Conservation (phyloP, 805 yeast species). For the Ogataea angusta region DNA sequence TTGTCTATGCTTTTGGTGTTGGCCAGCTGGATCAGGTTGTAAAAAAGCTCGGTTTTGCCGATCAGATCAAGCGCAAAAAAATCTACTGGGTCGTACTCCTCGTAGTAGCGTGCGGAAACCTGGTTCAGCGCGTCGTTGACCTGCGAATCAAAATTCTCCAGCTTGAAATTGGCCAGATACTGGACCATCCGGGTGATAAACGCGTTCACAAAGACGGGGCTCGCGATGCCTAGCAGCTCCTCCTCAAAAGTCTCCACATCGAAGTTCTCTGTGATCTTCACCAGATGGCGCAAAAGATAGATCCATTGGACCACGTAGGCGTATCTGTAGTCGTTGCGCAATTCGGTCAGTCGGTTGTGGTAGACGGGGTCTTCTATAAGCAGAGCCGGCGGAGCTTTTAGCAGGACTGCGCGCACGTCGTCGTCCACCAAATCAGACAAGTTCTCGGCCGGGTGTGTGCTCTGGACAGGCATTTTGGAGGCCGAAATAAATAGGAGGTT, state of each 20-base stretch:
- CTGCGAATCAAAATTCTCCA: slow-evolving; percentile 28
- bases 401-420: slow-evolving; percentile 35
- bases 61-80: slow-evolving; percentile 33
- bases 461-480: slow-evolving; percentile 6
- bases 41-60: slow-evolving; percentile 50
- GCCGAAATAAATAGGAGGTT: not conserved
- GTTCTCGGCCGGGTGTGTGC: slow-evolving; percentile 31
- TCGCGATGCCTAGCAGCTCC: slow-evolving; percentile 47
- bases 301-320: slow-evolving; percentile 53
- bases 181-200: slow-evolving; percentile 42
- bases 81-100: slow-evolving; percentile 12
- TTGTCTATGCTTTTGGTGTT: slow-evolving; percentile 41
- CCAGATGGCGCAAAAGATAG: slow-evolving; percentile 47
- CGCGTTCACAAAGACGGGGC: slow-evolving; percentile 41
- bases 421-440: slow-evolving; percentile 31
- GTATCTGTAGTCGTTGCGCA: slow-evolving; percentile 38
- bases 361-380: slow-evolving; percentile 39
- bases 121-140: slow-evolving; percentile 23
- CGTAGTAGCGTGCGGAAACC: slow-evolving; percentile 6
- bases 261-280: slow-evolving; percentile 51
- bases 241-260: slow-evolving; percentile 61
- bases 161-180: slow-evolving; percentile 36
- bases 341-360: slow-evolving; percentile 24
- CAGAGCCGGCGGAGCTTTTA: slow-evolving; percentile 38
- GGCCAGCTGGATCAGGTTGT: slow-evolving; percentile 36